A percentile compares a stretch with the other conserved stretches of the same genome.
Conservation (phyloP, 1,139 yeast genomes). For the Geotrichum europaeum region DNA sequence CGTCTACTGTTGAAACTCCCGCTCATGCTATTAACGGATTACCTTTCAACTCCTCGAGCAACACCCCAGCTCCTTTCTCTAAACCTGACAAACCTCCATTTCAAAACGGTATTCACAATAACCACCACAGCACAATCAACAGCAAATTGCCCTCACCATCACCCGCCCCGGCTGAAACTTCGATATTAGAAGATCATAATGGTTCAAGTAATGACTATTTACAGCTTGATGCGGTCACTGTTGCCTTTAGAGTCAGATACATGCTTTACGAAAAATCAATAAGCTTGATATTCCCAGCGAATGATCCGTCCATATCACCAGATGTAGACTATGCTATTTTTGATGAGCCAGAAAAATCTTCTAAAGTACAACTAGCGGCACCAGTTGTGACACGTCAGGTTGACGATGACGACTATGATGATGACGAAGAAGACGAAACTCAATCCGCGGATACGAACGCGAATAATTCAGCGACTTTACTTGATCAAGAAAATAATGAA, state of each 20-base stretch:
- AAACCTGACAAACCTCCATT: constrained; percentile 8
- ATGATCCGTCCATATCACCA: constrained; percentile 21
- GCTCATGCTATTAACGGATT: not conserved
- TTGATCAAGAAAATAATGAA: constrained; percentile 9
- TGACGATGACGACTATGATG: constrained; percentile 32
- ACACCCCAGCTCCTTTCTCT: not conserved
- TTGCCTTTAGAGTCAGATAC: constrained; percentile 38
- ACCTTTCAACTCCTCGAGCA: constrained; percentile 7
- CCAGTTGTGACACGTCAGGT: constrained; percentile 20
- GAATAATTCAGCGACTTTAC: constrained; percentile 13
- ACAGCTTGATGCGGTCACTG: constrained; percentile 31
- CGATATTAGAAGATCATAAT: constrained; percentile 4
- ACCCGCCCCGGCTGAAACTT: not conserved
- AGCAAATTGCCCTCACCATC: constrained; percentile 4
- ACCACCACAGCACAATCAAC: not conserved
- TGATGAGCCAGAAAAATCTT: constrained; percentile 29
- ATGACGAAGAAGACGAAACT: constrained; percentile 25
- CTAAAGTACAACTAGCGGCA: not conserved
- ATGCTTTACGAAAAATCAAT: constrained; percentile 39
- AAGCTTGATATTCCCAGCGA: constrained; percentile 29
- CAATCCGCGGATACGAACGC: constrained; percentile 13
- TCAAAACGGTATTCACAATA: not conserved
- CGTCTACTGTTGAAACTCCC: not conserved
- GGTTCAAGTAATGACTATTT: constrained; percentile 3
- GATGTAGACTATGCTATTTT: constrained; percentile 29